Conservation (phyloP, 306 rosid genomes). For the Prunus padus region DNA sequence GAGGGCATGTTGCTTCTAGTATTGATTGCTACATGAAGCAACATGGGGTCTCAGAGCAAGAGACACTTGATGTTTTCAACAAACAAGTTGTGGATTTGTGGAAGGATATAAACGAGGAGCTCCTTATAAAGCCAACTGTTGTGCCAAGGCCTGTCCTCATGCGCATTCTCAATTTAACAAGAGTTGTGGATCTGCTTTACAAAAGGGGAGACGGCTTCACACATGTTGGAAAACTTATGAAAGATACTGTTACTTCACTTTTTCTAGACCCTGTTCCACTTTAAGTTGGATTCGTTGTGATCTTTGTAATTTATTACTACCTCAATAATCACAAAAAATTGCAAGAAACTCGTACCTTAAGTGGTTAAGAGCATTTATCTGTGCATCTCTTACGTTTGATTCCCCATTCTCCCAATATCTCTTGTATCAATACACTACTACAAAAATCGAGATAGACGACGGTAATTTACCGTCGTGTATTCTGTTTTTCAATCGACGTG, state of each 20-base stretch:
- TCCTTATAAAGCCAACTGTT: not conserved
- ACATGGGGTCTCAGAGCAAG: not conserved
- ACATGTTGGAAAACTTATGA: not conserved
- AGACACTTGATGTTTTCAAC: not conserved
- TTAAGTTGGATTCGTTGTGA: not conserved
- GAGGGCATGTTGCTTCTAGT: slow-evolving; percentile 3
- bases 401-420: no score
- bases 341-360: no score
- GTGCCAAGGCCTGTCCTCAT: not conserved
- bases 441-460: no score
- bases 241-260: not conserved
- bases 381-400: no score
- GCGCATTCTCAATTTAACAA: not conserved
- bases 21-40: slow-evolving; percentile 20
- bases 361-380: no score
- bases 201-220: not conserved
- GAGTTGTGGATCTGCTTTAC: not conserved
- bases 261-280: not conserved
- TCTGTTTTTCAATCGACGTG: no score
- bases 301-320: not conserved
- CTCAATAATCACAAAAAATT: no score
- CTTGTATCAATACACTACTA: no score
- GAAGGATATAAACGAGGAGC: not conserved
- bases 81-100: not conserved
- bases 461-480: no score